Base-by-base conservation (phyloP, 306 rosid species). In the Vicia faba region DNA sequence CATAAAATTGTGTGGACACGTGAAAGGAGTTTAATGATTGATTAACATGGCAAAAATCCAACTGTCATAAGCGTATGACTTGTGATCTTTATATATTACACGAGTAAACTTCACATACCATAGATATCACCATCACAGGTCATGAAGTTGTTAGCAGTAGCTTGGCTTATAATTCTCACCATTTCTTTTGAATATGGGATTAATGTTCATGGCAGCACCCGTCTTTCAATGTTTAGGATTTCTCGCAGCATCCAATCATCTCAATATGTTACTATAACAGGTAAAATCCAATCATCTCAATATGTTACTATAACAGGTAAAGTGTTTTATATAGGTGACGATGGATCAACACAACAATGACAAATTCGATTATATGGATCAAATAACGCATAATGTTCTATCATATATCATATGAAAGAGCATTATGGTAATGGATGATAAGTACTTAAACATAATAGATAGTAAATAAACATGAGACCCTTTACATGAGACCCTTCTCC, bases 251-350 rank as follows among this genome's bases (percentile, higher is more conserved):
- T 58, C 11, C 85, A 85, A 65, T 65, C 81, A 28, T 68, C 74
- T 36, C 79, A 58, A 19, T 92, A 60, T 62, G 86, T 85, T 28
- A 84, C 91, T 2, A 13, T 92, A 29, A 78, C 86, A 92, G 95
- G 96, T 91, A 68, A 33, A 33, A 78, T 58, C 11, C 85, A 85
- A 65, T 65, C 81, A 28, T 68, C 74, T 36, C 79, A 58, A 19
- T 92, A 60, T 62, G 86, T 85, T 28, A 84, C 91, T 2, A 13
- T 92, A 29, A 78, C 86, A 92, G 95, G 96, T 91, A 68, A 33
- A 33, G 38, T 33, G 9, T 33, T 7, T 33, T 7, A 7, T 33
- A 6, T 31, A 31, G 8, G 1, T 31, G 35, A 31, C 6, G 38
- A 33, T 33, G 2, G 2, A 7, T 31, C 36, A 6, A 33, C 38